Conservation (phyloP, 768 basidiomycete species). For the Termitomyces sp. region DNA sequence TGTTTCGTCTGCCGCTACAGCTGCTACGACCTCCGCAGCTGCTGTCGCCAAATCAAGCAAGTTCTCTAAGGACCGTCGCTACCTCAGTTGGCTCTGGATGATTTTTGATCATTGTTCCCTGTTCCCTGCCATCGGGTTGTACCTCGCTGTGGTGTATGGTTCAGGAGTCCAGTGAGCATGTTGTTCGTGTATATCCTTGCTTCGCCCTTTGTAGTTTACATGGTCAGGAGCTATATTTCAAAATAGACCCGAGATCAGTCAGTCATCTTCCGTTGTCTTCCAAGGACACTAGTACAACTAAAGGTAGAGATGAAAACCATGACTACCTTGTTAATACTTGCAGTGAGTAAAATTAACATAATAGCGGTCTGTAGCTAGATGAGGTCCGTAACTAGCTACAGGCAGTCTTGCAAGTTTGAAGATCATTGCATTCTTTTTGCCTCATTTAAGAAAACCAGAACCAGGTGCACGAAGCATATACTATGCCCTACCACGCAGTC, state of each 20-base stretch:
- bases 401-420: no score
- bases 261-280: neutral
- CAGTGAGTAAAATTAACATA: no score
- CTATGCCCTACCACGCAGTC: no score
- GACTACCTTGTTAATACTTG: no score
- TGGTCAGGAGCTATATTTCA: constrained; percentile 14
- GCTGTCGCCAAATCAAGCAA: neutral
- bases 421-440: no score
- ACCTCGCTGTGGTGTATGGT: neutral
- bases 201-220: constrained; percentile 12
- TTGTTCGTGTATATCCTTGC: constrained; percentile 10
- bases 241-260: constrained; percentile 14
- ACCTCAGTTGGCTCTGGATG: constrained; percentile 4
- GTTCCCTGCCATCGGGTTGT: neutral
- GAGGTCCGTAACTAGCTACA: no score
- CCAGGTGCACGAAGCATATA: no score
- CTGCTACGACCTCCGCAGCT: constrained; percentile 8
- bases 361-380: no score
- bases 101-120: neutral
- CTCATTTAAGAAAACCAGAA: neutral
- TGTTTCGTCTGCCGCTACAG: neutral
- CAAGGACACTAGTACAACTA: neutral
- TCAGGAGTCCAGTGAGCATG: neutral
- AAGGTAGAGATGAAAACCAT: neutral
- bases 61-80: constrained; percentile 7